Percentiles rank a stretch among this genome's conserved stretches.
Conservation (phyloP, 2,329 filamentous ascomycete genomes). For the Cladophialophora immunda region DNA sequence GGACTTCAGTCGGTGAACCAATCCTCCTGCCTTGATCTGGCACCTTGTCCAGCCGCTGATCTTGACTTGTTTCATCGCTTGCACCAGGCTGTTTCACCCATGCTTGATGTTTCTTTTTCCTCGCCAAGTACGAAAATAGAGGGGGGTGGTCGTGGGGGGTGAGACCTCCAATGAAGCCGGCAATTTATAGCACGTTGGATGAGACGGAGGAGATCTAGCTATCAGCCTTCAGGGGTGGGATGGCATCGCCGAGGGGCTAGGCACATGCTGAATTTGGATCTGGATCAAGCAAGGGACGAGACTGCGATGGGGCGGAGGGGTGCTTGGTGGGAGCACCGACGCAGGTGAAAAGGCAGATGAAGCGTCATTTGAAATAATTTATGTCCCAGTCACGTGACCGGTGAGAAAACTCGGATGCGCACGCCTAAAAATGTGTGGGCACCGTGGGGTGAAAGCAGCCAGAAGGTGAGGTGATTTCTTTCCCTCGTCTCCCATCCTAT, state of each 20-base stretch:
- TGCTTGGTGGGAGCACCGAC: not conserved
- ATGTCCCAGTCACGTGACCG: not conserved
- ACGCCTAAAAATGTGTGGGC: too few species aligned
- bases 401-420: not conserved
- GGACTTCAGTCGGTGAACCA: constrained; percentile 1
- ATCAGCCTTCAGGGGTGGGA: not conserved
- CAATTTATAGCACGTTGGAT: constrained; percentile 18
- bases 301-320: not conserved
- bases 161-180: constrained; percentile 3
- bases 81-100: constrained; percentile 4
- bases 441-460: not conserved
- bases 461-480: not conserved
- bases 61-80: constrained; percentile 17
- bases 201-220: not conserved
- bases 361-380: constrained; percentile 18
- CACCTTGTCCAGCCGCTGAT: constrained; percentile 11
- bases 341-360: not conserved
- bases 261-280: not conserved
- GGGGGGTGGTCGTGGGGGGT: not conserved
- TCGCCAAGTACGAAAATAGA: not conserved
- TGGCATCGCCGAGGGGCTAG: not conserved
- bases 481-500: not conserved
- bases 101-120: not conserved
- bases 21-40: constrained; percentile 1
- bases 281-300: constrained; percentile 4